Percentiles rank a stretch among this genome's conserved stretches.
These are phyloP conservation scores for Vitis rotundifolia DNA, from an alignment of 164 flowering plant genomes.

Conservation along the genomic window DNA sequence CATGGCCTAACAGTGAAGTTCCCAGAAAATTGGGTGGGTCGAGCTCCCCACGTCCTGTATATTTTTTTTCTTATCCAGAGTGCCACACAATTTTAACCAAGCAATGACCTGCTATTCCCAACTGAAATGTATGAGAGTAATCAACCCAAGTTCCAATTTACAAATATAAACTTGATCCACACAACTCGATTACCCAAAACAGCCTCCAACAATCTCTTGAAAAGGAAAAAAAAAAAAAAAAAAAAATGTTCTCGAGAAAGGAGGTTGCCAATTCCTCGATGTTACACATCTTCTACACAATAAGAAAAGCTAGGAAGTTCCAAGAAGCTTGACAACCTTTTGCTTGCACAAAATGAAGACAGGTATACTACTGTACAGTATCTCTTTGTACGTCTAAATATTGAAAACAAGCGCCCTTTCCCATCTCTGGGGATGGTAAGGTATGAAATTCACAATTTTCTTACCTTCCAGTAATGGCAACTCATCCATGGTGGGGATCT, in stretches of 20 bases:
- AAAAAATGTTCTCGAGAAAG: too few relatives aligned
- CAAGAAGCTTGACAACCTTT: too few relatives aligned
- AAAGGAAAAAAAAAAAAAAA: too few relatives aligned
- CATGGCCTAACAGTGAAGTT: too few relatives aligned
- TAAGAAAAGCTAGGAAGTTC: too few relatives aligned
- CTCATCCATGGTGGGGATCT: slow-evolving; percentile 35
- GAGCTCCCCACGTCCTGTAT: too few relatives aligned
- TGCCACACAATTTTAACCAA: background rate
- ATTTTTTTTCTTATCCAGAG: background rate
- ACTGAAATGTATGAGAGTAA: background rate
- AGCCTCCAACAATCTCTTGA: background rate
- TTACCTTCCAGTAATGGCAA: slow-evolving; percentile 52
- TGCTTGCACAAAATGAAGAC: too few relatives aligned
- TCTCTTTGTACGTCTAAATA: slow-evolving; percentile 21
- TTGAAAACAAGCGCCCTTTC: slow-evolving; percentile 50
- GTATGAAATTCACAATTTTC: slow-evolving; percentile 41
- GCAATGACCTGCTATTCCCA: background rate
- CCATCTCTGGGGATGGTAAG: slow-evolving; percentile 45
- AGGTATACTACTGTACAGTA: too few relatives aligned
- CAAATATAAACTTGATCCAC: background rate
- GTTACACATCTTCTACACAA: too few relatives aligned
- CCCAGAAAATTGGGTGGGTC: too few relatives aligned
- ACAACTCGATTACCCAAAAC: background rate
- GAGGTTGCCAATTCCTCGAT: too few relatives aligned
- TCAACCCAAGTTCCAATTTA: background rate